These are phyloP conservation scores for Skeletonema potamos DNA, from an alignment of 108 stramenopile genomes.

Conservation along the genomic window DNA sequence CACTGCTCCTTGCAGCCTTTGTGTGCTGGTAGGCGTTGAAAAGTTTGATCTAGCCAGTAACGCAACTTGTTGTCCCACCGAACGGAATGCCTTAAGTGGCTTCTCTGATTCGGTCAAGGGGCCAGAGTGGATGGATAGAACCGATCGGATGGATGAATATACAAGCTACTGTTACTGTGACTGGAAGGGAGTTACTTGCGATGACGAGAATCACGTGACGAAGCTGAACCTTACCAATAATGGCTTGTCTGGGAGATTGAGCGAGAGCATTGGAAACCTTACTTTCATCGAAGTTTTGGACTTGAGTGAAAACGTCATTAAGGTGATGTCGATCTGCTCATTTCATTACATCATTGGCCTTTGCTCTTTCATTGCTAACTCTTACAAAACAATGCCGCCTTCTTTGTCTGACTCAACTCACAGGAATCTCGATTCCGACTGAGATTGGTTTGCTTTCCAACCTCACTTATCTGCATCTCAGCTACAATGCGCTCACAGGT, in stretches of 20 bases:
- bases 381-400: no score
- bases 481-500: constrained; percentile 27
- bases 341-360: neutral
- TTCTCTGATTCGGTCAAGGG: neutral
- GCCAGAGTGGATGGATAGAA: neutral
- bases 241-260: constrained; percentile 47
- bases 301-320: constrained; percentile 52
- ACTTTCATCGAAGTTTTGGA: constrained; percentile 46
- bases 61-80: neutral
- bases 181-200: constrained; percentile 1
- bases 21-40: neutral
- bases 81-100: neutral
- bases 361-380: no score
- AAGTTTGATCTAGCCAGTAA: neutral
- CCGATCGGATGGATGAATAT: neutral
- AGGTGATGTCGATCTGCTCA: neutral
- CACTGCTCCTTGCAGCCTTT: neutral
- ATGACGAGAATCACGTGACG: neutral
- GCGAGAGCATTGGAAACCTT: constrained; percentile 42
- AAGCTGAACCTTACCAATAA: constrained; percentile 18
- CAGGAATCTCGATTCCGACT: no score
- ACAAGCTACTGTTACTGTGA: neutral
- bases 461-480: constrained; percentile 47
- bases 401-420: no score
- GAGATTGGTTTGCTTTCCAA: constrained; percentile 47